phyloP scores from a whole-genome alignment of 305 asterid species.

The Striga hermonthica region DNA sequence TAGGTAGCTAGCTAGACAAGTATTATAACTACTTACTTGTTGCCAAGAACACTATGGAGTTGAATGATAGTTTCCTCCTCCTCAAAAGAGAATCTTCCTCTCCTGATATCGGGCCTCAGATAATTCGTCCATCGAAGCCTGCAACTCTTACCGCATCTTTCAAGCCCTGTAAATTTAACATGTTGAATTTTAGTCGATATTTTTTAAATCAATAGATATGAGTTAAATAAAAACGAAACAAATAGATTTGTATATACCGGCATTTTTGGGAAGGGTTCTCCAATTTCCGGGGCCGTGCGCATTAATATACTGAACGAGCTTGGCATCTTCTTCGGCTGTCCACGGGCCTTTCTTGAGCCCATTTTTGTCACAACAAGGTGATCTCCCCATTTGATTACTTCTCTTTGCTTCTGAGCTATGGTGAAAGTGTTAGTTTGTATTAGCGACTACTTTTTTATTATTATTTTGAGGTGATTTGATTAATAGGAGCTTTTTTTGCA shows the following conservation, averaged over 20 bases:
- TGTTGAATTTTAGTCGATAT: background rate
- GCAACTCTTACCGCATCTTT: slow-evolving; percentile 86
- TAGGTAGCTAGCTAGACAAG: background rate
- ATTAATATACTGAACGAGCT: slow-evolving; percentile 56
- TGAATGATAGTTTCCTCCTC: slow-evolving; percentile 84
- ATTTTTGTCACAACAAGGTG: slow-evolving; percentile 82
- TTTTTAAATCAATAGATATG: background rate
- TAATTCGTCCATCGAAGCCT: slow-evolving; percentile 95
- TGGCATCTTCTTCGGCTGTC: slow-evolving; percentile 80
- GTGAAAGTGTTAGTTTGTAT: background rate
- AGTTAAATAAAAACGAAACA: background rate
- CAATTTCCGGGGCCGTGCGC: slow-evolving; percentile 75
- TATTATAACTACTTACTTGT: slow-evolving; percentile 50
- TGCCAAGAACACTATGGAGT: slow-evolving; percentile 84
- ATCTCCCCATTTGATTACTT: slow-evolving; percentile 67
- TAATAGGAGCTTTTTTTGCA: slow-evolving; percentile 20
- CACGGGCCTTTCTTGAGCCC: slow-evolving; percentile 88
- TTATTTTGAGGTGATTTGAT: no score
- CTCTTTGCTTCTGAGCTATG: background rate
- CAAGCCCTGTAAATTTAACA: slow-evolving; percentile 45
- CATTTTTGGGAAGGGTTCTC: slow-evolving; percentile 78
- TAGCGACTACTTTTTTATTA: no score
- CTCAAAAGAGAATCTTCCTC: slow-evolving; percentile 82
- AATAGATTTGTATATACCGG: slow-evolving; percentile 60
- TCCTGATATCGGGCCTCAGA: slow-evolving; percentile 78